Base-by-base conservation (phyloP, 805 yeast genomes). In the Saccharomycopsis synnaedendra region DNA sequence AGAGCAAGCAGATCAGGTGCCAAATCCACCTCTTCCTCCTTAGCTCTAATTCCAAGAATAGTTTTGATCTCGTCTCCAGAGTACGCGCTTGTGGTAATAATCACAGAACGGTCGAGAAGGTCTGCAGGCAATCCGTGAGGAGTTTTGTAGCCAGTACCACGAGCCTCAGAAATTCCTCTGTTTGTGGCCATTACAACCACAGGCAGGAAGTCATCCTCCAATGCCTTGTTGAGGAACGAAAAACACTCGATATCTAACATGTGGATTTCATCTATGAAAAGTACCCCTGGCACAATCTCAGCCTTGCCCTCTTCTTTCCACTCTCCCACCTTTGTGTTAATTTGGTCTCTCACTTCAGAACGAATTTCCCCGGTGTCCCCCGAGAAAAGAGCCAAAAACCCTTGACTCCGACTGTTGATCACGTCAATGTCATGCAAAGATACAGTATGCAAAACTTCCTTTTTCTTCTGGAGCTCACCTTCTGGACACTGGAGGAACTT, bases 261-360 rank as follows among this genome's bases (percentile, higher is more conserved):
- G 69, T 93, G 94, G 41, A 89, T 97, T 69, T 93, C 99, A 67
- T 93, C 99, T 57, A 93, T 93, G 66, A 93, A 93, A 58, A 93
- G 71, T 29, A 93, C 99, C 58, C 99, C 99, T 9, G 98, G 97
- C 39, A 87, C 87, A 55, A 93, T 87, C 63, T 90, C 94, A 7
- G 98, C 98, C 65, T 93, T 93, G 51, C 98, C 97, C 71, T 93
- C 97, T 68, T 93, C 97, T 60, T 85, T 87, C 95, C 97, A 93
- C 67, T 93, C 97, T 27, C 94, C 95, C 46, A 93, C 96, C 68
- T 93, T 89, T 41, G 89, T 81, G 68, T 93, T 93, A 62, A 93
- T 94, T 70, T 93, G 97, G 57, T 86, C 94, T 65, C 99, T 80
- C 32, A 93, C 88, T 64, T 93, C 97, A 19, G 93, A 78, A 55